These are phyloP conservation scores for Teratosphaeria zuluensis DNA, from an alignment of 2,329 filamentous ascomycete species.

Conservation along the genomic window DNA sequence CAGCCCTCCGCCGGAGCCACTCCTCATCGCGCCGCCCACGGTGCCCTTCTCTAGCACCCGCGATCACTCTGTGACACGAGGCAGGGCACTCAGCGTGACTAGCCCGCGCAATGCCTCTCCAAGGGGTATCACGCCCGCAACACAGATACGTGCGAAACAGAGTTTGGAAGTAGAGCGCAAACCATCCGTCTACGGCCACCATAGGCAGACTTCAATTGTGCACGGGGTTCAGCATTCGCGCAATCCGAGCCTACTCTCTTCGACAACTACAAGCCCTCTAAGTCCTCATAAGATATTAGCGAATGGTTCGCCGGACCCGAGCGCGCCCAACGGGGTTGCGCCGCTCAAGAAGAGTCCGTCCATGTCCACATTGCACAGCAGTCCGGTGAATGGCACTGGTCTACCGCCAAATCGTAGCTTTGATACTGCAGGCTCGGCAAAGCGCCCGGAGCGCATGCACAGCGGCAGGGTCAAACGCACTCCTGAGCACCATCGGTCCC, in stretches of 20 bases:
- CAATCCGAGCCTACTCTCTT: slow-evolving; percentile 75
- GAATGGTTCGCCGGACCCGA: slow-evolving; percentile 16
- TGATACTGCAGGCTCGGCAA: slow-evolving; percentile 11
- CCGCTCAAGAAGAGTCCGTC: slow-evolving; percentile 25
- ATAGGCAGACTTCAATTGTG: slow-evolving; percentile 93
- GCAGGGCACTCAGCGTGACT: slow-evolving; percentile 35
- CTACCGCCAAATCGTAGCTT: slow-evolving; percentile 18
- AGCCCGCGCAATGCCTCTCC: slow-evolving; percentile 33
- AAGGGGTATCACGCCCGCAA: slow-evolving; percentile 33
- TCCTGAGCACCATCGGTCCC: slow-evolving; percentile 68
- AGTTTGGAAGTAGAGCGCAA: slow-evolving; percentile 37
- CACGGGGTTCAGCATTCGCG: slow-evolving; percentile 88
- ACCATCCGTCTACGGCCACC: slow-evolving; percentile 63
- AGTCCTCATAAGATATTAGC: slow-evolving; percentile 74
- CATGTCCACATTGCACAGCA: slow-evolving; percentile 19
- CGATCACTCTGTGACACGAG: slow-evolving; percentile 36
- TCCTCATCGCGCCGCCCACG: slow-evolving; percentile 21
- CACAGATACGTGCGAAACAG: slow-evolving; percentile 29
- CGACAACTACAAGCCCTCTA: slow-evolving; percentile 66
- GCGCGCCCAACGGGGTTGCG: slow-evolving; percentile 4
- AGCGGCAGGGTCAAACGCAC: slow-evolving; percentile 56
- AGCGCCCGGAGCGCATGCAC: slow-evolving; percentile 36
- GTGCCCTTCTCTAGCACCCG: slow-evolving; percentile 18
- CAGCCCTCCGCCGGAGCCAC: slow-evolving; percentile 24
- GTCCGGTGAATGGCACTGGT: slow-evolving; percentile 9